Base-by-base conservation (phyloP, 1,139 yeast species). In the Suhomyces guaymorum region DNA sequence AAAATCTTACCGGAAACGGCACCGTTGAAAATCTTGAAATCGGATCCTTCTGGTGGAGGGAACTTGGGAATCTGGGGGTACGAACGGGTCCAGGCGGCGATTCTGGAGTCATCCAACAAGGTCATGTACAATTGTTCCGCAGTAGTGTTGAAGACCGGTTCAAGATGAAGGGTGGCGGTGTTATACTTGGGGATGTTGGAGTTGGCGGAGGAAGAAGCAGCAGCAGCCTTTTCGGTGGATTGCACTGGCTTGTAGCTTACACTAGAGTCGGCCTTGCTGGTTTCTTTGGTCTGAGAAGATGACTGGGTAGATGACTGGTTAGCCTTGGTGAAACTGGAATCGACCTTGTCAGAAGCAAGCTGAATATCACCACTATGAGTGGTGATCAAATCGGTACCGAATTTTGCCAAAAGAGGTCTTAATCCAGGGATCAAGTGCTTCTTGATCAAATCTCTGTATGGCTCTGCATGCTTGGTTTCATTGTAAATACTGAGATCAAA, bases 41-140 rank as follows among this genome's bases (percentile, higher is more conserved):
- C 67, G 2, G 83, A 73, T 5, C 88, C 90, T 37, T 69, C 84
- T 20, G 55, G 56, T 4, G 86, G 80, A 22, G 78, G 73, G 38
- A 57, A 57, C 26, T 59, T 54, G 15, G 63, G 75, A 41, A 87
- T 74, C 16, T 66, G 63, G 5, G 95, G 88, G 22, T 77, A 69
- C 1, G 95, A 80, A 41, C 97, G 78, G 1, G 96, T 73, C 97
- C 97, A 92, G 1, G 94, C 94, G 7, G 82, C 78, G 12, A 92
- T 82, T 48, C 96, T 73, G 32, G 78, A 77, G 25, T 82, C 84
- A 47, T 86, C 89, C 30, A 85, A 58, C 32, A 92, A 73, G 0
- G 96, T 85, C 31, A 75, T 65, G 60, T 81, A 92, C 27, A 94
- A 63, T 55, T 88, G 95, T 41, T 82, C 85, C 0, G 96, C 95